Evolutionary conservation across 345 rosid species (phyloP), one percentile per base, ranked within the genome.

Genomic region (Salix caprea): DNA sequence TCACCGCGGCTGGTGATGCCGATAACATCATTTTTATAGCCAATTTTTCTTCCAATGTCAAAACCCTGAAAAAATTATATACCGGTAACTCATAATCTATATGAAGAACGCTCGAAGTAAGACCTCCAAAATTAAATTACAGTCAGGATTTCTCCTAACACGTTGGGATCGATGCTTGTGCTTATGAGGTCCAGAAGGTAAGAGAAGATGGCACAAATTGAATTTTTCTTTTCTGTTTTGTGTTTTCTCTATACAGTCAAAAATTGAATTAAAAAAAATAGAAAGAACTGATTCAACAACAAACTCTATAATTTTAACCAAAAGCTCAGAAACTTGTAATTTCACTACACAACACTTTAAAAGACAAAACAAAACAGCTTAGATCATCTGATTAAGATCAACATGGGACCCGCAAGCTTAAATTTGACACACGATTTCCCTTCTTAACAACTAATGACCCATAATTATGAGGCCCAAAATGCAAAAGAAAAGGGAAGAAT

Each of bases 21-120:
- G 99, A 93, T 77, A 96, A 73, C 96, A 92, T 96, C 90, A 89
- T 94, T 74, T 46, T 54, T 34, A 71, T 37, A 42, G 19, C 34
- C 39, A 36, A 40, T 39, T 46, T 70, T n/a, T 37, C 65, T 40
- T 66, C 44, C 74, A 82, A 75, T 10, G 24, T 73, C 73, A 71
- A 82, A 65, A 18, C 50, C 81, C 84, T 78, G 74, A 46, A 54
- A 73, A 40, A 18, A 26, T 62, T n/a, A 8, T 16, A 42, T 52
- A 11, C 48, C 75, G 42, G 48, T 39, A 26, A 54, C n/a, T 58
- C 64, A 58, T 23, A n/a, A 58, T 58, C 28, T 58, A 10, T 23
- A 58, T 3, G 14, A 58, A n/a, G 15, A 58, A 23, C 23, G 4
- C 64, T 11, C 28, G 23, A 58, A 58, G 64, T 23, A 14, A 6